A percentile compares a stretch with the other conserved stretches of the same genome.
Evolutionary conservation across 2,329 filamentous ascomycete genomes (phyloP).

Genomic region (Cercospora citrullina): DNA sequence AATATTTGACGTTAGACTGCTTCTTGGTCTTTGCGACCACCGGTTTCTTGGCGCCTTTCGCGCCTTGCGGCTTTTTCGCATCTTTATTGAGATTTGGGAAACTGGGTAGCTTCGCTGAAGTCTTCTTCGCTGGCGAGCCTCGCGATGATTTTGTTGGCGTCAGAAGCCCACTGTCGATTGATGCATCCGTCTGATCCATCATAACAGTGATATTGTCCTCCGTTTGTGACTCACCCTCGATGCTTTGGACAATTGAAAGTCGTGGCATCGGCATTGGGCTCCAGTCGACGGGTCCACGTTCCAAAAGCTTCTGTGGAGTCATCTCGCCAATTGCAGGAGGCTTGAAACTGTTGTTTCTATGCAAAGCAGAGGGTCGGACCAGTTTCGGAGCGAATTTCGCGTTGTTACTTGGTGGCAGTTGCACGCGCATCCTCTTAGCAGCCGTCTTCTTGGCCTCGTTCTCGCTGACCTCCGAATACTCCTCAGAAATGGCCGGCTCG

Average conservation of each 20-base stretch:
- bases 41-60: conserved; percentile 20
- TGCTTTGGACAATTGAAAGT: conserved; percentile 29
- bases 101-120: conserved; percentile 11
- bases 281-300: conserved; percentile 22
- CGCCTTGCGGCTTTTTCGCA: conserved; percentile 21
- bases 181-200: conserved; percentile 1
- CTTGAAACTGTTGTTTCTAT: conserved; percentile 38
- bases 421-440: conserved; percentile 34
- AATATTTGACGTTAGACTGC: conserved; percentile 30
- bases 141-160: conserved; percentile 39
- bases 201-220: conserved; percentile 31
- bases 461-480: conserved; percentile 49
- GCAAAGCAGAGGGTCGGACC: conserved; percentile 25
- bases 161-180: conserved; percentile 26
- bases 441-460: conserved; percentile 46
- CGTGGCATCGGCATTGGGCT: conserved; percentile 24
- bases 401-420: conserved; percentile 18
- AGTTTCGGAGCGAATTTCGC: conserved; percentile 22
- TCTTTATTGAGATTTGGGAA: conserved; percentile 23
- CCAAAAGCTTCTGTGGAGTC: conserved; percentile 26
- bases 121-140: conserved; percentile 30
- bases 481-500: conserved; percentile 44
- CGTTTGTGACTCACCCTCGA: conserved; percentile 27
- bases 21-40: conserved; percentile 25
- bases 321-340: conserved; percentile 27